Base-by-base conservation (phyloP, 306 rosid genomes). In the Corylus avellana region DNA sequence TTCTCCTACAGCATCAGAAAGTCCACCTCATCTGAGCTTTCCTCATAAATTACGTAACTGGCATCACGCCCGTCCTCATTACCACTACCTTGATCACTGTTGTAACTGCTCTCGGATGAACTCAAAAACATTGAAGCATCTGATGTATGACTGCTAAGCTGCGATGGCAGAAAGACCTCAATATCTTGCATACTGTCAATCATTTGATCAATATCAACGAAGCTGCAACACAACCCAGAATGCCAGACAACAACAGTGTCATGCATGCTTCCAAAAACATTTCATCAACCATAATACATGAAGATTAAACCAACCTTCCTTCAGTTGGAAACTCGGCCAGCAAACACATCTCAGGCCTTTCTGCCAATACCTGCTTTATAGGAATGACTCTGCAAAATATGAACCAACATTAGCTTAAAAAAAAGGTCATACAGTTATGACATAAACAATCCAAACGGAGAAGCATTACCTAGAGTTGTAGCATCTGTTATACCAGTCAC, bases 51-150 rank as follows among this genome's bases (percentile, higher is more conserved):
- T 72, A 84, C 86, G 66, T 75, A 86, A 74, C 83, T 80, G 54
- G 81, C 88, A 74, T 90, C 96, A 80, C 85, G 92, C 57, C 89
- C 92, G 84, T 93, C 98, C 89, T 95, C 98, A 32, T 94, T 92
- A 78, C 98, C 98, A 82, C 98, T 95, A 57, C 97, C 98, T 69
- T 90, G 98, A 74, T 92, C 98, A 44, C 98, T 92, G 44, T 86
- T 92, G 79, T 92, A 92, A 89, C 98, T 92, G 85, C 97, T 87
- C 80, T 91, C 98, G 53, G 98, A 92, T 66, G 93, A 89, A 84
- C 98, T 90, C 86, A 90, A 79, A 79, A 89, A 89, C 85, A 86
- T 79, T 53, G 94, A 89, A 37, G 90, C 92, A 82, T 92, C 97
- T 44, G 97, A 91, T 8, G 87, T 75, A 53, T 84, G 92, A 80